phyloP scores from a whole-genome alignment of 768 basidiomycete genomes.

The Hortiboletus flavorubellus region DNA sequence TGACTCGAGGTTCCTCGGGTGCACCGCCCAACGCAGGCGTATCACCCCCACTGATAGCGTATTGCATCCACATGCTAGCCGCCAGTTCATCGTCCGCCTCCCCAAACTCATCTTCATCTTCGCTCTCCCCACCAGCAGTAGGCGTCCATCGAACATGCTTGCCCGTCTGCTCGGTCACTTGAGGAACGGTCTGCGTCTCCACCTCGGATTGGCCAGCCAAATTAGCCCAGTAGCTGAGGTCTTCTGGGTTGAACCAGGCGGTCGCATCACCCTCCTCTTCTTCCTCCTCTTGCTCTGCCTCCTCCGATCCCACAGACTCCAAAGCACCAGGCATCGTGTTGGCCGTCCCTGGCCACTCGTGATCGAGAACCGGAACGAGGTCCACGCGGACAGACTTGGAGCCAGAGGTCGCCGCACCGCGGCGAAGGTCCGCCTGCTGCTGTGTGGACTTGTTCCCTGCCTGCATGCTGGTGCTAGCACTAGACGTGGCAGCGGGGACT shows the following conservation, averaged over 20 bases:
- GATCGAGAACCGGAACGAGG: slow-evolving; percentile 13
- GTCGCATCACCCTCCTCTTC: slow-evolving; percentile 22
- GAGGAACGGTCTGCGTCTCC: slow-evolving; percentile 1
- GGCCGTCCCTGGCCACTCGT: background rate
- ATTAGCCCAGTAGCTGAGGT: slow-evolving; percentile 29
- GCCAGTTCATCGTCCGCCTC: slow-evolving; percentile 17
- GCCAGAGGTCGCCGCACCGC: background rate
- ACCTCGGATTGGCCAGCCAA: slow-evolving; percentile 17
- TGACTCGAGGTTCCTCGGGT: slow-evolving; percentile 1
- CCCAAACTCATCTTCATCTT: slow-evolving; percentile 22
- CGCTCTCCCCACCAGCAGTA: slow-evolving; percentile 12
- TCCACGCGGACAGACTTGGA: slow-evolving; percentile 15
- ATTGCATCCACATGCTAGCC: slow-evolving; percentile 29
- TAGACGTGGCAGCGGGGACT: background rate
- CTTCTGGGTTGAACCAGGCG: slow-evolving; percentile 25
- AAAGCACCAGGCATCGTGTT: slow-evolving; percentile 8
- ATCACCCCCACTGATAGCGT: slow-evolving; percentile 27
- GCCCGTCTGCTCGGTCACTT: slow-evolving; percentile 4
- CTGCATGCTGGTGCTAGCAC: slow-evolving; percentile 3
- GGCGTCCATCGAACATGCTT: slow-evolving; percentile 30
- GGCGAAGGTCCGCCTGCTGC: slow-evolving; percentile 9
- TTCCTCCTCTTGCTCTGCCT: slow-evolving; percentile 9
- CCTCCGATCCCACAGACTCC: slow-evolving; percentile 2
- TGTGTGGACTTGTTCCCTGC: slow-evolving; percentile 12
- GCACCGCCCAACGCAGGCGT: slow-evolving; percentile 10